These are phyloP conservation scores for Tricholoma matsutake DNA, from an alignment of 768 basidiomycete species.

Conservation along the genomic window DNA sequence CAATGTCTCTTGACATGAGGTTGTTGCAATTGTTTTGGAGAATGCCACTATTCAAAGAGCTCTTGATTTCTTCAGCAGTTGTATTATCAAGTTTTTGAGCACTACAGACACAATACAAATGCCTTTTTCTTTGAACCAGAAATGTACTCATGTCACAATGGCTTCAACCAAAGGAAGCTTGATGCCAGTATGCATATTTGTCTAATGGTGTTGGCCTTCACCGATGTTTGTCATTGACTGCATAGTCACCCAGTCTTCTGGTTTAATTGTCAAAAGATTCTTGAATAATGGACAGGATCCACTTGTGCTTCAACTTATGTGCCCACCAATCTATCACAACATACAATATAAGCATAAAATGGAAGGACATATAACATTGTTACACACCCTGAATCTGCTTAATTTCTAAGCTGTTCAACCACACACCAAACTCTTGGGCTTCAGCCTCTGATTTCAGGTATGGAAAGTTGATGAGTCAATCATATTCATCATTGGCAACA, in stretches of 20 bases:
- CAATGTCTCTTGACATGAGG: too few relatives aligned
- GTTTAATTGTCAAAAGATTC: not conserved
- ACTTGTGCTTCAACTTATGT: not conserved
- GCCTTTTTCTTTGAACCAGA: too few relatives aligned
- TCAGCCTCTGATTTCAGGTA: not conserved
- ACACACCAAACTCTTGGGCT: not conserved
- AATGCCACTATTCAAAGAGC: not conserved
- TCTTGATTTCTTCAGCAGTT: not conserved
- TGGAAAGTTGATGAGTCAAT: not conserved
- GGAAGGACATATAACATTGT: not conserved
- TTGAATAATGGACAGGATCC: slow-evolving; percentile 1
- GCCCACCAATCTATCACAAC: not conserved
- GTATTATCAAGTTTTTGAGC: not conserved
- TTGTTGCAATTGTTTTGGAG: too few relatives aligned
- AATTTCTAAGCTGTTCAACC: not conserved
- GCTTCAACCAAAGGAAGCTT: slow-evolving; percentile 3
- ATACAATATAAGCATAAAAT: not conserved
- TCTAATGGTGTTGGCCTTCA: slow-evolving; percentile 3
- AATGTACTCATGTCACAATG: not conserved
- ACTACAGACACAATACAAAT: not conserved
- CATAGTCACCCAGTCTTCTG: not conserved
- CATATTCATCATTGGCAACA: not conserved
- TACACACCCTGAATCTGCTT: not conserved
- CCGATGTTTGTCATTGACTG: slow-evolving; percentile 1
- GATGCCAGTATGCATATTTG: slow-evolving; percentile 2